A percentile compares a stretch with the other conserved stretches of the same genome.
Evolutionary conservation across 2,329 filamentous ascomycete genomes (phyloP).

Genomic region (Microcyclospora pomicola): DNA sequence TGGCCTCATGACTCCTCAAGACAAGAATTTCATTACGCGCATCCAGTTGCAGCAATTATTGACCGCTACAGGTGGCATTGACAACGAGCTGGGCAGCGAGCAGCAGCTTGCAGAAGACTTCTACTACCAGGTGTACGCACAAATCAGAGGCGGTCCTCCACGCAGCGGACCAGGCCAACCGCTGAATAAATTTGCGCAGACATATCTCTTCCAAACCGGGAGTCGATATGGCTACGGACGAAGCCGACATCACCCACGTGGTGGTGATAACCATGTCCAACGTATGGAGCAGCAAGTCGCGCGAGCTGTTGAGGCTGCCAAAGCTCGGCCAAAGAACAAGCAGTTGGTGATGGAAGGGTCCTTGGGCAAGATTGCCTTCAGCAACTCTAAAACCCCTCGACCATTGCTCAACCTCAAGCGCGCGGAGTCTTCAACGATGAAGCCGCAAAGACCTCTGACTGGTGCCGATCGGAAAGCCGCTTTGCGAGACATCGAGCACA

Average conservation of each 20-base stretch:
- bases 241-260: slow-evolving; percentile 56
- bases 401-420: slow-evolving; percentile 92
- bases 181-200: slow-evolving; percentile 91
- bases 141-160: slow-evolving; percentile 70
- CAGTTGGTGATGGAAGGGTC: slow-evolving; percentile 93
- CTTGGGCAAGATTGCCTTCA: slow-evolving; percentile 95
- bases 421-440: slow-evolving; percentile 51
- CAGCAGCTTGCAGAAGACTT: slow-evolving; percentile 82
- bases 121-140: slow-evolving; percentile 94
- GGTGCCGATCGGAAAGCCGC: slow-evolving; percentile 64
- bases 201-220: slow-evolving; percentile 90
- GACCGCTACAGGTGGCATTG: slow-evolving; percentile 75
- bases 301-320: slow-evolving; percentile 89
- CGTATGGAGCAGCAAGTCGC: slow-evolving; percentile 99
- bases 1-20: slow-evolving; percentile 94
- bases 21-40: slow-evolving; percentile 98
- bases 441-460: slow-evolving; percentile 31
- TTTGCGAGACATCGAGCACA: slow-evolving; percentile 71
- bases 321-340: slow-evolving; percentile 94
- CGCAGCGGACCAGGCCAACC: slow-evolving; percentile 87
- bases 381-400: slow-evolving; percentile 94
- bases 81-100: slow-evolving; percentile 59
- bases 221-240: slow-evolving; percentile 59
- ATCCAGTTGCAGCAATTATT: slow-evolving; percentile 96
- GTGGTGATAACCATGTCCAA: slow-evolving; percentile 92